Conservation (phyloP, 495 filamentous ascomycete species). For the Aspergillus cristatus region DNA sequence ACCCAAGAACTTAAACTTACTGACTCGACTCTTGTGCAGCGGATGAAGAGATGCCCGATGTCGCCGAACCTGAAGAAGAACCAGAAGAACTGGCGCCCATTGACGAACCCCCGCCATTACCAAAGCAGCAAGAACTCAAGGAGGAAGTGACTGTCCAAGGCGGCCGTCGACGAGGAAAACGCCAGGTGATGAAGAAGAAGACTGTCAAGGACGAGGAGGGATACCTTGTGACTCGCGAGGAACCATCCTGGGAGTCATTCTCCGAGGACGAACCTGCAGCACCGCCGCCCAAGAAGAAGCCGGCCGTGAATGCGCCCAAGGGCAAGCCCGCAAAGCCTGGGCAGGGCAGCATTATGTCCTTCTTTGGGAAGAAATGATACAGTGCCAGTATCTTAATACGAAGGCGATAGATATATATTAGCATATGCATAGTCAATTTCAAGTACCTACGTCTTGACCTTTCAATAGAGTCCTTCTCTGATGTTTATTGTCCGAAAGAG, state of each 20-base stretch:
- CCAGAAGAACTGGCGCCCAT: constrained; percentile 39
- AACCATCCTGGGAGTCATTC: constrained; percentile 88
- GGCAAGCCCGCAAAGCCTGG: constrained; percentile 57
- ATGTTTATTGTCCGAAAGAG: too few species aligned
- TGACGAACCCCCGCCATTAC: constrained; percentile 33
- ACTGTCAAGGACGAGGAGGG: constrained; percentile 87
- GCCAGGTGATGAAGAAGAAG: constrained; percentile 83
- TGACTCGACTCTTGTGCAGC: constrained; percentile 1
- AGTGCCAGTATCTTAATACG: too few species aligned
- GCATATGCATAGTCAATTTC: too few species aligned
- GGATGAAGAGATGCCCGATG: constrained; percentile 39
- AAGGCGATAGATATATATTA: too few species aligned
- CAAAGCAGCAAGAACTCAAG: constrained; percentile 32
- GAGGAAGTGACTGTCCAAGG: constrained; percentile 40
- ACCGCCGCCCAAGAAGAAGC: constrained; percentile 51
- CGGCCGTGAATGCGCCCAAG: constrained; percentile 32
- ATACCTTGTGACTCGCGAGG: constrained; percentile 86
- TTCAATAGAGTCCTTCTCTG: too few species aligned
- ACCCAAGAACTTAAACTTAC: too few species aligned
- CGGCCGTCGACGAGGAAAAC: constrained; percentile 68
- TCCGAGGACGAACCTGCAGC: constrained; percentile 79
- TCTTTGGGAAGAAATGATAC: constrained; percentile 81
- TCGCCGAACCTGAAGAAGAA: constrained; percentile 29
- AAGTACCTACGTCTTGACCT: too few species aligned
- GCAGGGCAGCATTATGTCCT: constrained; percentile 89